Conservation (phyloP, 192 early-diverging fungal species). For the Jimgerdemannia lactiflua region DNA sequence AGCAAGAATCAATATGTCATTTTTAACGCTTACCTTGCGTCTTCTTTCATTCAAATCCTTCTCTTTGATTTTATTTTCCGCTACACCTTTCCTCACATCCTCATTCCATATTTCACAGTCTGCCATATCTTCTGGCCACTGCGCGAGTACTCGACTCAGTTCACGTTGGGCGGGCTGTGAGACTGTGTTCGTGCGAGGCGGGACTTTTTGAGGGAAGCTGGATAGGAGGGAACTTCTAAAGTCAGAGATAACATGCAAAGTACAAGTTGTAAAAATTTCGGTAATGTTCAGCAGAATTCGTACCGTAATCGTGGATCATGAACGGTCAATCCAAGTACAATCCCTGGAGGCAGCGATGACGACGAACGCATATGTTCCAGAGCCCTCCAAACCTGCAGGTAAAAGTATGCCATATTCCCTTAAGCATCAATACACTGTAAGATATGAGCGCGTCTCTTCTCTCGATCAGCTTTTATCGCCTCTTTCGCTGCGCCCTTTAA, state of each 20-base stretch:
- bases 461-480: not conserved
- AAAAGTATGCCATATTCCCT: not conserved
- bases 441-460: too few relatives aligned
- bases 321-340: constrained; percentile 74
- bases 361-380: constrained; percentile 57
- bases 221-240: not conserved
- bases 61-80: constrained; percentile 48
- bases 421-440: too few relatives aligned
- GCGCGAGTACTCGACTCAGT: constrained; percentile 38
- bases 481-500: not conserved
- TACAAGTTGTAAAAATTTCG: constrained; percentile 1
- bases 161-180: constrained; percentile 21
- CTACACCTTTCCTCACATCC: constrained; percentile 31
- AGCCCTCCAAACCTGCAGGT: constrained; percentile 38
- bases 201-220: constrained; percentile 56
- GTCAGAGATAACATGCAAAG: not conserved
- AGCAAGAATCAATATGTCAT: too few relatives aligned
- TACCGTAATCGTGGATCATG: constrained; percentile 84
- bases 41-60: constrained; percentile 49
- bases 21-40: constrained; percentile 20
- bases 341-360: constrained; percentile 74
- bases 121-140: constrained; percentile 58
- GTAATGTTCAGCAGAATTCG: not conserved
- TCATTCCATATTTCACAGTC: constrained; percentile 57
- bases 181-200: constrained; percentile 28